phyloP scores from a whole-genome alignment of 192 early-diverging fungal genomes.

The Coemansia sp. region DNA sequence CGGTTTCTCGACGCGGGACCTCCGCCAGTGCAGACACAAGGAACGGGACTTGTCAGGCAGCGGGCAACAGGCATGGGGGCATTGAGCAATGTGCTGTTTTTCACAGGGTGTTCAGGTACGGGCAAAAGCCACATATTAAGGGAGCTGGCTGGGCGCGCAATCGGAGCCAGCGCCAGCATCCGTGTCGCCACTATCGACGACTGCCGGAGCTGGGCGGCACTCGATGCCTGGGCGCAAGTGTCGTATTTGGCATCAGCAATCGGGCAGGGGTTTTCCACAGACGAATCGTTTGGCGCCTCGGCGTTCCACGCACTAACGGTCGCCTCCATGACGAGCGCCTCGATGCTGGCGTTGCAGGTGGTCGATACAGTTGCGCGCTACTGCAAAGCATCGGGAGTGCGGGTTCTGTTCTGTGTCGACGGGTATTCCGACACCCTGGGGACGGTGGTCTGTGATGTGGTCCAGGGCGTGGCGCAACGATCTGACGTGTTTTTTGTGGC shows the following conservation, averaged over 20 bases:
- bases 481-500: not conserved
- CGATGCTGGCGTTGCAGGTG: not conserved
- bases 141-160: slow-evolving; percentile 4
- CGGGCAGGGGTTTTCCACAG: not conserved
- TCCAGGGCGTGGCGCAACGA: not conserved
- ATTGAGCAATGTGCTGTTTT: not conserved
- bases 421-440: not conserved
- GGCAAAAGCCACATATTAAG: slow-evolving; percentile 11
- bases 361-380: not conserved
- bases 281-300: not conserved
- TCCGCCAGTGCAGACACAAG: not conserved
- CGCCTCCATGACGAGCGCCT: not conserved
- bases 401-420: not conserved
- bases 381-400: not conserved
- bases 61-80: not conserved
- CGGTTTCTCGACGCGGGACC: not conserved
- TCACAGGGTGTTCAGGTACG: not conserved
- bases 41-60: not conserved
- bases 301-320: not conserved
- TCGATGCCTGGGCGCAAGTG: not conserved
- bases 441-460: not conserved
- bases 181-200: slow-evolving; percentile 3
- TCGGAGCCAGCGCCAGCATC: not conserved
- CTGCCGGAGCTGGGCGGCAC: not conserved
- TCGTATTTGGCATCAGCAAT: not conserved